These are phyloP conservation scores for Cryptomeria japonica DNA, from an alignment of 75 land plant genomes.

Conservation along the genomic window DNA sequence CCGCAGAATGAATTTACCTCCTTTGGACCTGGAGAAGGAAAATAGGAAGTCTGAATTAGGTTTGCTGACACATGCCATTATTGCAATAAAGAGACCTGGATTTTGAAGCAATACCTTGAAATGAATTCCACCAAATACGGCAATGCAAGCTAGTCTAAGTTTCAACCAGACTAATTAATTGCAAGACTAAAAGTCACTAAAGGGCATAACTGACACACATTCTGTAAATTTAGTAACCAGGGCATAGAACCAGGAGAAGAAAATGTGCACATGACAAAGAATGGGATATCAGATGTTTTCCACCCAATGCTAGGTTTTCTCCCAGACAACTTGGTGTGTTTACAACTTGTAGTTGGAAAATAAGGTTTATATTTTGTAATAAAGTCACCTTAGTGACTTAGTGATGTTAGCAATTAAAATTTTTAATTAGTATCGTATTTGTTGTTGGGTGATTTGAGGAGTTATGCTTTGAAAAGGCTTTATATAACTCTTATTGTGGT, in stretches of 20 bases:
- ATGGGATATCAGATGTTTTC: not conserved
- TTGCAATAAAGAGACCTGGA: not conserved
- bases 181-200: not conserved
- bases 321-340: too few species aligned
- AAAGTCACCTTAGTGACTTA: too few species aligned
- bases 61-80: not conserved
- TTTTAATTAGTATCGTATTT: too few species aligned
- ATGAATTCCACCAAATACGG: not conserved
- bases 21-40: conserved; percentile 57
- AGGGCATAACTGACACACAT: not conserved
- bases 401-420: too few species aligned
- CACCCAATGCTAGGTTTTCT: too few species aligned
- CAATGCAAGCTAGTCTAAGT: not conserved
- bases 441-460: too few species aligned
- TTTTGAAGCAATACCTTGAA: not conserved
- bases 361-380: too few species aligned
- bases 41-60: conserved; percentile 2
- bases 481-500: too few species aligned
- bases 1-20: conserved; percentile 89
- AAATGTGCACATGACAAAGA: not conserved
- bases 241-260: conserved; percentile 1
- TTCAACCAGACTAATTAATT: not conserved
- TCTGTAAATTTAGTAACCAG: not conserved
- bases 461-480: too few species aligned
- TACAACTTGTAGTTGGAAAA: too few species aligned